Percentiles rank a stretch among this genome's conserved stretches.
Conservation (phyloP, 768 basidiomycete species). For the Daedaleopsis sinensis region DNA sequence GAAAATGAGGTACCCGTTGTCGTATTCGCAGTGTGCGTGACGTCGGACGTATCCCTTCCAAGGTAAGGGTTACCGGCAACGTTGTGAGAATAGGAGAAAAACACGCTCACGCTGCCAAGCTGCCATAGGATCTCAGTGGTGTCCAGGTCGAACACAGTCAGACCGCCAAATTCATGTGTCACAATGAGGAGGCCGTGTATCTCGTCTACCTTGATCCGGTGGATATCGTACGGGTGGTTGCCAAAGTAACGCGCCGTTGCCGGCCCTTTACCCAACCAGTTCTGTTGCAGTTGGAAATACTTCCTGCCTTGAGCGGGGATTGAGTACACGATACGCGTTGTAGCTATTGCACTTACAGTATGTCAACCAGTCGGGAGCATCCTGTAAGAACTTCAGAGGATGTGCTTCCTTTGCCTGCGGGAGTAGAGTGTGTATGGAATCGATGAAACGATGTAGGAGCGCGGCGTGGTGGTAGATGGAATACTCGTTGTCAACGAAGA, state of each 20-base stretch:
- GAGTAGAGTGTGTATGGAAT: constrained; percentile 30
- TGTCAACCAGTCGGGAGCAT: constrained; percentile 54
- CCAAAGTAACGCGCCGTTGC: constrained; percentile 41
- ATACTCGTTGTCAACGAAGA: constrained; percentile 50
- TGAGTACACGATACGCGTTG: not conserved
- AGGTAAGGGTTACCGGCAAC: constrained; percentile 2
- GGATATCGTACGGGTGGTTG: constrained; percentile 45
- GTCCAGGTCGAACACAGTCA: constrained; percentile 59
- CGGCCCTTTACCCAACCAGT: constrained; percentile 58
- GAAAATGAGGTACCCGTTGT: constrained; percentile 69
- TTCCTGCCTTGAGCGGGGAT: constrained; percentile 43
- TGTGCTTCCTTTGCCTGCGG: constrained; percentile 36
- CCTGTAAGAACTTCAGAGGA: constrained; percentile 39
- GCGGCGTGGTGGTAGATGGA: constrained; percentile 64
- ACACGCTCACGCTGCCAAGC: constrained; percentile 50
- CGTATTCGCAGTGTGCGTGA: constrained; percentile 76
- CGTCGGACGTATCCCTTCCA: constrained; percentile 51
- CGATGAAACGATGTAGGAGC: constrained; percentile 49
- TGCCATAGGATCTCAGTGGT: constrained; percentile 59
- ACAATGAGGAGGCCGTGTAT: constrained; percentile 58
- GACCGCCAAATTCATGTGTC: constrained; percentile 56
- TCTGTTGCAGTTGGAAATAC: constrained; percentile 46
- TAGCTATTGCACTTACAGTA: constrained; percentile 50
- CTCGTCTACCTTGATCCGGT: constrained; percentile 81
- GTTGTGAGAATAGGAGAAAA: not conserved